Percentiles rank a stretch among this genome's conserved stretches.
Conservation (phyloP, 1,284 basidiomycete species). For the Microbotryum lychnidis-dioicae region DNA sequence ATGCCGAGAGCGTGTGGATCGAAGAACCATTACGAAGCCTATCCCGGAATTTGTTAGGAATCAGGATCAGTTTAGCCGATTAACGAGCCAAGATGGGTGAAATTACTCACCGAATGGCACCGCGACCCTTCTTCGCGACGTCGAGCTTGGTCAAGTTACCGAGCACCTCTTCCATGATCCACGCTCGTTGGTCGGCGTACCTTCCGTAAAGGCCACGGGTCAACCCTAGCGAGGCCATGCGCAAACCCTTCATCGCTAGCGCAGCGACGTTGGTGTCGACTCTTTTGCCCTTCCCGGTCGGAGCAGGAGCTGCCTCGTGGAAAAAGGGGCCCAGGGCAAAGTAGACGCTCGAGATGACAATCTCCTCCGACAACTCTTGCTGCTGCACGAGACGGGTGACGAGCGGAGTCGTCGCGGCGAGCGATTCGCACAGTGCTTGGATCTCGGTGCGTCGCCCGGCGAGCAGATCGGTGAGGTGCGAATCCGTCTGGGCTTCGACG, state of each 20-base stretch:
- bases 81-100: not conserved
- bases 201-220: constrained; percentile 68
- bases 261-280: constrained; percentile 33
- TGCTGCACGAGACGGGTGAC: constrained; percentile 12
- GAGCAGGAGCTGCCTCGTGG: constrained; percentile 57
- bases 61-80: not conserved
- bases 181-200: constrained; percentile 77
- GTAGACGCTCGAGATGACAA: constrained; percentile 84
- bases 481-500: constrained; percentile 31
- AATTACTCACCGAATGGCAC: constrained; percentile 56
- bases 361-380: constrained; percentile 66
- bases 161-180: constrained; percentile 94
- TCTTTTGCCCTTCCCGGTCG: constrained; percentile 4
- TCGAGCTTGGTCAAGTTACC: constrained; percentile 81
- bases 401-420: constrained; percentile 4
- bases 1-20: constrained; percentile 83
- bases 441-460: constrained; percentile 4
- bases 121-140: constrained; percentile 68
- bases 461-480: constrained; percentile 41
- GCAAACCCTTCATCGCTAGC: constrained; percentile 11
- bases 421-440: constrained; percentile 1
- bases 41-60: not conserved
- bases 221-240: constrained; percentile 10
- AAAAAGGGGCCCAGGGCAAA: constrained; percentile 89
- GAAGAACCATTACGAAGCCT: constrained; percentile 50